Percentiles rank a stretch among this genome's conserved stretches.
Conservation (phyloP, 495 filamentous ascomycete species). For the Penicillium bovifimosum region DNA sequence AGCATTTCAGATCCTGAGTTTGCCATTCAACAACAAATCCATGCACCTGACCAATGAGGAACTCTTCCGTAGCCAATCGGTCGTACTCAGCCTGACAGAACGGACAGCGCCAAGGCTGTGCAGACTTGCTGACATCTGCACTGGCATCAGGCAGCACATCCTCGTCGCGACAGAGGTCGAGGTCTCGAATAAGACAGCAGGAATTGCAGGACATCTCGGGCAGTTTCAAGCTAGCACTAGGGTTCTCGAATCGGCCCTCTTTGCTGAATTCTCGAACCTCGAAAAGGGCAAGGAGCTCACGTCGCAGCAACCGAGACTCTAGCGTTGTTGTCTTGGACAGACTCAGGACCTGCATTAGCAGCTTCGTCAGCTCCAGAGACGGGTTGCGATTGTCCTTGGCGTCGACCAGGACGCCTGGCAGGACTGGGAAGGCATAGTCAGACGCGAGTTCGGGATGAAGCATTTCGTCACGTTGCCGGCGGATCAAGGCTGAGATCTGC, state of each 20-base stretch:
- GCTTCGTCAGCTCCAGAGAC: slow-evolving; percentile 82
- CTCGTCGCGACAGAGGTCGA: slow-evolving; percentile 93
- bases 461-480: slow-evolving; percentile 79
- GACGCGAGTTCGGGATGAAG: slow-evolving; percentile 80
- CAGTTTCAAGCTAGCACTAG: slow-evolving; percentile 66
- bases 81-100: slow-evolving; percentile 74
- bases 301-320: slow-evolving; percentile 79
- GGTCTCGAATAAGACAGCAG: slow-evolving; percentile 80
- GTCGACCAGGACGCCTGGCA: slow-evolving; percentile 68
- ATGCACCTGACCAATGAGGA: slow-evolving; percentile 71
- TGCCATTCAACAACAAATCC: slow-evolving; percentile 71
- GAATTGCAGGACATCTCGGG: slow-evolving; percentile 74
- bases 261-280: slow-evolving; percentile 90
- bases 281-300: slow-evolving; percentile 82
- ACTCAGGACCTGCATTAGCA: slow-evolving; percentile 82
- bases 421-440: slow-evolving; percentile 82
- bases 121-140: slow-evolving; percentile 29
- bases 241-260: slow-evolving; percentile 82
- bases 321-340: slow-evolving; percentile 76
- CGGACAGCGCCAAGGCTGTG: slow-evolving; percentile 67
- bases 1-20: slow-evolving; percentile 85
- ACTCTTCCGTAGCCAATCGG: slow-evolving; percentile 73
- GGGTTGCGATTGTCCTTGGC: slow-evolving; percentile 64
- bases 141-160: slow-evolving; percentile 59
- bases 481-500: slow-evolving; percentile 70